Base-by-base conservation (phyloP, 352 stramenopile species). In the Globisporangium nagaii region DNA sequence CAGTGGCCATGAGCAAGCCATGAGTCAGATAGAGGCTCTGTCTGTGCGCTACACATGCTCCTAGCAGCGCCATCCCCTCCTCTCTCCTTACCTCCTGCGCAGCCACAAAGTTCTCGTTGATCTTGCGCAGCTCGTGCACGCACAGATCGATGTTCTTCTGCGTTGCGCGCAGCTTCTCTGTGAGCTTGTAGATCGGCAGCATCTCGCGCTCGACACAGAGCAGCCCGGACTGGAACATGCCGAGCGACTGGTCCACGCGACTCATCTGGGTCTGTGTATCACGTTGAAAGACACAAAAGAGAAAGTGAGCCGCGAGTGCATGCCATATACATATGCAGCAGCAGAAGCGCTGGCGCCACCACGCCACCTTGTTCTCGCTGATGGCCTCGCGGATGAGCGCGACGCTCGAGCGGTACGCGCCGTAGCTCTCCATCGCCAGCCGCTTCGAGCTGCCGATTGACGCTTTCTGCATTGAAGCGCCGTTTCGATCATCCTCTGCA, bases 61-160 rank as follows among this genome's bases (percentile, higher is more conserved):
- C n/a, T n/a, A n/a, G n/a, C n/a, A n/a, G n/a, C n/a, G n/a, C n/a
- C n/a, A n/a, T n/a, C n/a, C n/a, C n/a, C n/a, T n/a, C n/a, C n/a
- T n/a, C n/a, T n/a, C n/a, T n/a, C n/a, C n/a, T 20, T 28, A 90
- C 83, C 75, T 86, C 66, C 50, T 88, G 76, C 10, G 80, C 73
- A 2, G 69, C 76, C 35, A 85, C 61, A 51, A 93, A 90, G 50
- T 89, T 90, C 47, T 88, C 68, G 50, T 90, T 78, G 49, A 93
- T 79, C 41, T 69, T 66, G 3, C 66, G 72, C 50, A 93, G 57
- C 59, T 90, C 76, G 28, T 75, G 70, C 20, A 93, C 81, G 39
- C 80, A 90, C 9, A 88, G 51, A 43, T 93, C 83, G 28, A 93
- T 93, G 48, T 91, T 93, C 62, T 84, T 84, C 56, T 93, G 83